Evolutionary conservation across 192 early-diverging fungal species (phyloP).

Genomic region (Coemansia sp.): DNA sequence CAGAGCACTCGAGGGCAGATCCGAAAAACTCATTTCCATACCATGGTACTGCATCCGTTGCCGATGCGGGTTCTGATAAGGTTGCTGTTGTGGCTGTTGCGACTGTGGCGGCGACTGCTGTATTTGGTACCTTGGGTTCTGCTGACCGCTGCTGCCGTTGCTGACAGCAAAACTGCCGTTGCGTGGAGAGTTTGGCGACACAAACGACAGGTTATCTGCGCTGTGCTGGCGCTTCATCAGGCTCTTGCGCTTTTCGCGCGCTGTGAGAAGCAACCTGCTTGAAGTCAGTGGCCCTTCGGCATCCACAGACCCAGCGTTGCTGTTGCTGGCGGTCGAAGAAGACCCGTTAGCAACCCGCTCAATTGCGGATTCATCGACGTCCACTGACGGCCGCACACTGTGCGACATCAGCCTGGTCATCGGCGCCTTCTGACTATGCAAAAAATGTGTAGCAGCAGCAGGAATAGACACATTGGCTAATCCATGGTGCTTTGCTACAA

Average conservation of each 20-base stretch:
- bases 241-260: conserved; percentile 39
- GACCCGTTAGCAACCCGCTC: too few species aligned
- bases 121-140: too few species aligned
- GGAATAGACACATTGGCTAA: too few species aligned
- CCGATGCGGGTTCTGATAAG: background rate
- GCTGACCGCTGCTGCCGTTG: background rate
- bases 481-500: too few species aligned
- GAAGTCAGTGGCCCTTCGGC: background rate
- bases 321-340: background rate
- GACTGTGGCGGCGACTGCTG: background rate
- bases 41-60: background rate
- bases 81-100: background rate
- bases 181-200: conserved; percentile 3
- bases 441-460: background rate
- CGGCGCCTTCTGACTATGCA: background rate
- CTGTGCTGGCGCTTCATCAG: conserved; percentile 45
- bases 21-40: conserved; percentile 7
- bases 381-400: background rate
- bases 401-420: background rate
- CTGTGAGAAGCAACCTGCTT: conserved; percentile 25
- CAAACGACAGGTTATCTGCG: conserved; percentile 22
- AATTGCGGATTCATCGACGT: background rate
- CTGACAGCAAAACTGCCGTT: background rate
- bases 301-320: too few species aligned
- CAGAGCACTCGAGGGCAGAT: background rate